A percentile compares a stretch with the other conserved stretches of the same genome.
Evolutionary conservation across 352 stramenopile species (phyloP).

Genomic region (Phytopythium chamaehyphon): DNA sequence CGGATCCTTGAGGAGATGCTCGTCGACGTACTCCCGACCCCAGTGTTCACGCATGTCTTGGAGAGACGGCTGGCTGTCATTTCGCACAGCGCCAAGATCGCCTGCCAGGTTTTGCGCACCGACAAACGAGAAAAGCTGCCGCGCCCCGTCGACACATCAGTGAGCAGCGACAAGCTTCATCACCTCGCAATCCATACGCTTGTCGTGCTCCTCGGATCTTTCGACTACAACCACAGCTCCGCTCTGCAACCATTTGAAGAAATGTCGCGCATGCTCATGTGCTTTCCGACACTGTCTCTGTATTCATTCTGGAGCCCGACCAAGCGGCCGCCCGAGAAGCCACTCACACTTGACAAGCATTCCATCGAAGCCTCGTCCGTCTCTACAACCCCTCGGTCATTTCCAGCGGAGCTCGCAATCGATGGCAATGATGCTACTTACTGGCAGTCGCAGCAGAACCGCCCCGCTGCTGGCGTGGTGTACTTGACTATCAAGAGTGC

Average conservation of each 20-base stretch:
- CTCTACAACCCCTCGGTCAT: slow-evolving; percentile 36
- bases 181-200: slow-evolving; percentile 83
- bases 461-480: slow-evolving; percentile 32
- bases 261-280: slow-evolving; percentile 65
- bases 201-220: slow-evolving; percentile 57
- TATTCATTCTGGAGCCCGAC: slow-evolving; percentile 83
- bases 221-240: slow-evolving; percentile 53
- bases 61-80: slow-evolving; percentile 79
- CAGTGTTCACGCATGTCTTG: slow-evolving; percentile 71
- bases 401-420: slow-evolving; percentile 46
- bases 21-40: slow-evolving; percentile 65
- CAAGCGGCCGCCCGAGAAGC: slow-evolving; percentile 57
- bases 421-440: slow-evolving; percentile 57
- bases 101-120: slow-evolving; percentile 45
- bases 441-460: slow-evolving; percentile 66
- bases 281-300: slow-evolving; percentile 71
- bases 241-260: slow-evolving; percentile 72
- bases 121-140: slow-evolving; percentile 37
- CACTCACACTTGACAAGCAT: slow-evolving; percentile 32
- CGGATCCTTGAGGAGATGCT: slow-evolving; percentile 81
- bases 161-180: slow-evolving; percentile 62
- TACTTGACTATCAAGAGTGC: slow-evolving; percentile 40
- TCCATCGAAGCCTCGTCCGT: slow-evolving; percentile 56
- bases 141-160: slow-evolving; percentile 28
- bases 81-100: slow-evolving; percentile 72